phyloP scores from a whole-genome alignment of 257 asterid genomes.

The Lycium ferocissimum region DNA sequence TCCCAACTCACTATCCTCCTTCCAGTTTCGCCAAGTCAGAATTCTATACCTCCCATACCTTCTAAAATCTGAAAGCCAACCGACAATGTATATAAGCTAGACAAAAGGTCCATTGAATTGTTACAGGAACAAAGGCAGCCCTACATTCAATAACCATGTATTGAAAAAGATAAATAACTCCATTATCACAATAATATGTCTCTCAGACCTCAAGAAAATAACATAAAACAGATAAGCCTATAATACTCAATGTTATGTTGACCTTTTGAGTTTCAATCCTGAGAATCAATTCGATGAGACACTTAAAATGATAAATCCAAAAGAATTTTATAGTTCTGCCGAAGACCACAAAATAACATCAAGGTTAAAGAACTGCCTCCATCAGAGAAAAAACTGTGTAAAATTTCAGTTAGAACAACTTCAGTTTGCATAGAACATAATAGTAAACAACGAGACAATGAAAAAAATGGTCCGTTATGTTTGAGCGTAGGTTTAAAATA shows the following conservation, averaged over 20 bases:
- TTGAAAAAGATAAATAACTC: background rate
- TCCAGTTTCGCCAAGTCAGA: background rate
- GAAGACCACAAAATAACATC: background rate
- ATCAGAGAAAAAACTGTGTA: background rate
- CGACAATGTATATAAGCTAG: background rate
- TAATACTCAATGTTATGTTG: background rate
- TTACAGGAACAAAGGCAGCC: background rate
- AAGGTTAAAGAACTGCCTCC: background rate
- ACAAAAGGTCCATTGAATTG: slow-evolving; percentile 11
- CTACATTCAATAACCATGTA: background rate
- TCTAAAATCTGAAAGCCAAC: background rate
- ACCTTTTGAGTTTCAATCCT: background rate
- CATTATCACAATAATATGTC: background rate
- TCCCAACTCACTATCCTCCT: background rate
- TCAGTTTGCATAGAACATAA: background rate
- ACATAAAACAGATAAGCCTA: background rate
- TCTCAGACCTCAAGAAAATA: background rate
- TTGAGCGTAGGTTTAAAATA: no score
- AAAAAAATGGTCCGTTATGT: no score
- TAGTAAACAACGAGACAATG: background rate
- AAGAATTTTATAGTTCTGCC: background rate
- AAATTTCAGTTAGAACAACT: background rate
- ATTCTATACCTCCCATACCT: background rate
- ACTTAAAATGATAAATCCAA: background rate
- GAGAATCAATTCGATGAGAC: background rate